phyloP scores from a whole-genome alignment of 345 rosid genomes.

The Eucalyptus coolabah region DNA sequence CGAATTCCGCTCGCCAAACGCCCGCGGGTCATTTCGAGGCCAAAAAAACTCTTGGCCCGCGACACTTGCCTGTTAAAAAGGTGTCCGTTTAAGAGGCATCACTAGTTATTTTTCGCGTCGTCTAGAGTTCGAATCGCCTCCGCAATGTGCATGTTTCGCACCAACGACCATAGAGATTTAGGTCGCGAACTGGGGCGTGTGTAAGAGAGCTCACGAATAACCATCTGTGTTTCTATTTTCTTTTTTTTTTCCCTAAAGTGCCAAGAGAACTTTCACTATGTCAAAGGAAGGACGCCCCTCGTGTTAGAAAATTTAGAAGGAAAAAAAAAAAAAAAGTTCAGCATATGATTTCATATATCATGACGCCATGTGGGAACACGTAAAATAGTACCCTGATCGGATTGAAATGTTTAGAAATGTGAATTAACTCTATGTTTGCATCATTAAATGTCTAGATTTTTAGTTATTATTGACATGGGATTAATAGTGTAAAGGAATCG shows the following conservation, averaged over 20 bases:
- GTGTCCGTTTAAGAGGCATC: fast-evolving
- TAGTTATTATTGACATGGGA: too few relatives aligned
- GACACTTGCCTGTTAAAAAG: not conserved
- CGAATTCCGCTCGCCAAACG: too few relatives aligned
- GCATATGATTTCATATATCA: not conserved
- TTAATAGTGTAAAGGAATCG: fast-evolving
- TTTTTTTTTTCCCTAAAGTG: not conserved
- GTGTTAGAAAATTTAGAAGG: not conserved
- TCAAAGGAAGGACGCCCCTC: not conserved
- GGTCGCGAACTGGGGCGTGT: fast-evolving
- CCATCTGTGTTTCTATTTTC: too few relatives aligned
- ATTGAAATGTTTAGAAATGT: not conserved
- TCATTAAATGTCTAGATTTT: too few relatives aligned
- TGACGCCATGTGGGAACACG: not conserved
- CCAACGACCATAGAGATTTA: not conserved
- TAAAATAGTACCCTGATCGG: not conserved
- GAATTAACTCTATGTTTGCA: not conserved
- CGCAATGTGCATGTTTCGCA: fast-evolving
- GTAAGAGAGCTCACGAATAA: not conserved
- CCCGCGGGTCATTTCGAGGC: too few relatives aligned
- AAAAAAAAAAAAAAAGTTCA: not conserved
- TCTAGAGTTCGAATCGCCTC: not conserved
- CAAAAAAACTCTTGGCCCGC: too few relatives aligned
- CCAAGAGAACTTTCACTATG: not conserved
- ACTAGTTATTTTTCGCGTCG: not conserved